phyloP scores from a whole-genome alignment of 2,329 filamentous ascomycete species.

The Chaetomium olivaceum region DNA sequence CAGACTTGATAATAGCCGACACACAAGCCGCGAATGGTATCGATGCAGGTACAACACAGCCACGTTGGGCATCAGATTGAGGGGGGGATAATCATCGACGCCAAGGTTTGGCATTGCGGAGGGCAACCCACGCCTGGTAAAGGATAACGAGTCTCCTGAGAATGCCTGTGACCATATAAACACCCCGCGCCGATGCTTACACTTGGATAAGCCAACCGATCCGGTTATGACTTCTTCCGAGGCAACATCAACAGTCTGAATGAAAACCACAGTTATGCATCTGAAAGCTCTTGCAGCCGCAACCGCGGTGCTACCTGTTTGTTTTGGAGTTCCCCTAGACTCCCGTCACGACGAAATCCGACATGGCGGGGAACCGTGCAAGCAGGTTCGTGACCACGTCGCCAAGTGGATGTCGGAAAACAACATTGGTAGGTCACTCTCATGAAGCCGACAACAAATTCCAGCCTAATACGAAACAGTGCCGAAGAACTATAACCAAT shows the following conservation, averaged over 20 bases:
- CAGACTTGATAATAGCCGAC: too few relatives aligned
- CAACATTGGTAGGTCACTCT: conserved; percentile 1
- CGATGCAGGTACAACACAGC: too few relatives aligned
- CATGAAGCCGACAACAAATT: neutral
- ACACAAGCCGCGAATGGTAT: too few relatives aligned
- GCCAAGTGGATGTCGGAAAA: conserved; percentile 10
- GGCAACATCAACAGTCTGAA: neutral
- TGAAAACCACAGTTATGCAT: neutral
- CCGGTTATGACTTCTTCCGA: neutral
- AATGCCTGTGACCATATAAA: neutral
- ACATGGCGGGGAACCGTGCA: neutral
- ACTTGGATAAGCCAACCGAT: neutral
- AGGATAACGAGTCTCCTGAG: neutral
- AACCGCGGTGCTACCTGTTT: neutral
- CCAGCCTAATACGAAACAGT: neutral
- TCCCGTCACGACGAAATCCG: neutral
- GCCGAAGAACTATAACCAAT: neutral
- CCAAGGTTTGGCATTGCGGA: neutral
- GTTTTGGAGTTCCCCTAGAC: neutral
- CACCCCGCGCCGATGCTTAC: neutral
- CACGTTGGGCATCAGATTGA: too few relatives aligned
- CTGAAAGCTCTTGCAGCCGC: neutral
- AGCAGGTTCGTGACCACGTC: neutral
- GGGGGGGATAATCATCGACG: too few relatives aligned
- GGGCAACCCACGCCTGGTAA: neutral